Conservation (phyloP, 2,329 filamentous ascomycete species). For the Proliferodiscus dingleyae region DNA sequence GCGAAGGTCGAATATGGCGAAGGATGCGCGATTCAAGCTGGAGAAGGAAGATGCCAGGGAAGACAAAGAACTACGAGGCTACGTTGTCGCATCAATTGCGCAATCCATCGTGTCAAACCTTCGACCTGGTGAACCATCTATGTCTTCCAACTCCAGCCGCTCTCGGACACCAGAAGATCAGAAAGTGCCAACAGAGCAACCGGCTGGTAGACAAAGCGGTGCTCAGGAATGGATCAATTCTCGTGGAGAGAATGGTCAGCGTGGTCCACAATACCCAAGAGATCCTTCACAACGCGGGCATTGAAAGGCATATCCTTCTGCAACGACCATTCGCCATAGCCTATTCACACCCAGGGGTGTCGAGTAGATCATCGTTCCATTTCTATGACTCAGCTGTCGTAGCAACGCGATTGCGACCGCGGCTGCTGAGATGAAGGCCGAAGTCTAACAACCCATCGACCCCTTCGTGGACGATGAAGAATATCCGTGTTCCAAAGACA, state of each 20-base stretch:
- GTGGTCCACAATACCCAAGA: conserved; percentile 35
- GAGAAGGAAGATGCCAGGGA: conserved; percentile 77
- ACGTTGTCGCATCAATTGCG: conserved; percentile 69
- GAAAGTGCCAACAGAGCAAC: conserved; percentile 57
- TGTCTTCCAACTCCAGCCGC: conserved; percentile 5
- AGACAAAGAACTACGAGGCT: conserved; percentile 68
- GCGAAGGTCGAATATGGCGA: conserved; percentile 77
- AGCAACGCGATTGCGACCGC: conserved; percentile 4
- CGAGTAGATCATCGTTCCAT: not conserved
- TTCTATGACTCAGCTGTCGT: conserved; percentile 7
- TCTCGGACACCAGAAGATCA: conserved; percentile 44
- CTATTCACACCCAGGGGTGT: not conserved
- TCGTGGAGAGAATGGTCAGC: conserved; percentile 38
- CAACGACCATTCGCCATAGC: not conserved
- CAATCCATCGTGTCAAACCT: conserved; percentile 50
- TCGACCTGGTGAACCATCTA: conserved; percentile 20
- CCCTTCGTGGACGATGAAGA: not conserved
- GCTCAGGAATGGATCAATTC: conserved; percentile 48
- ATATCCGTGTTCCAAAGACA: not conserved
- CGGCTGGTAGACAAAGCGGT: conserved; percentile 44
- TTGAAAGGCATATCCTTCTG: too few species aligned
- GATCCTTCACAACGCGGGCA: conserved; percentile 40
- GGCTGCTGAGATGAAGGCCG: conserved; percentile 4
- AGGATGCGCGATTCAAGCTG: conserved; percentile 76
- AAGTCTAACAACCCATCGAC: not conserved